Conservation (phyloP, 805 yeast species). For the Ogataea naganishii region DNA sequence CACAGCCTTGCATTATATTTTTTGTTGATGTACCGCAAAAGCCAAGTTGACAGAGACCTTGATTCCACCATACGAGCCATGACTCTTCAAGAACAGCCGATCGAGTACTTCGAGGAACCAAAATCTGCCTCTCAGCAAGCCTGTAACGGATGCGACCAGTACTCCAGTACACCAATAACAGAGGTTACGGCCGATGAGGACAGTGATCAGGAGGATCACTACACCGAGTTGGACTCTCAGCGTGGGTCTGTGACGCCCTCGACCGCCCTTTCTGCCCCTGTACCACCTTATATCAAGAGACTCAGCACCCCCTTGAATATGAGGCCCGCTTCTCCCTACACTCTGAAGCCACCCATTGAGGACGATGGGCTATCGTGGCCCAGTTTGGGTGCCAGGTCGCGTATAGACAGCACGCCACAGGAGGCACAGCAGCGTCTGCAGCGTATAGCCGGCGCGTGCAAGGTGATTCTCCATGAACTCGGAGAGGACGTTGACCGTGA, state of each 20-base stretch:
- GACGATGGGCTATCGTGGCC: constrained; percentile 95
- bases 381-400: constrained; percentile 67
- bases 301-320: constrained; percentile 57
- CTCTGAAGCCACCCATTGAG: constrained; percentile 79
- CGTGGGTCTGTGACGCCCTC: constrained; percentile 3
- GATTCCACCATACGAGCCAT: constrained; percentile 10
- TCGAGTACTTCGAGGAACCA: no score
- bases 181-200: no score
- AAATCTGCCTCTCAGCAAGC: no score
- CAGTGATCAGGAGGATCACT: no score
- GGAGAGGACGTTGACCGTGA: constrained; percentile 90
- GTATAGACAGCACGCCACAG: constrained; percentile 63
- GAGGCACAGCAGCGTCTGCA: constrained; percentile 58
- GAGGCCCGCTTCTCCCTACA: constrained; percentile 76
- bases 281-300: constrained; percentile 26
- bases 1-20: no score
- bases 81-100: no score
- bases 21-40: constrained; percentile 17
- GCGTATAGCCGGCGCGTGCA: constrained; percentile 81
- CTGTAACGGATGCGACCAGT: no score
- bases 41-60: constrained; percentile 15
- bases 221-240: no score
- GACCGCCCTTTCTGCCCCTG: constrained; percentile 16
- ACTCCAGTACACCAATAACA: no score
- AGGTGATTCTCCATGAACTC: constrained; percentile 64